Evolutionary conservation across 2,329 filamentous ascomycete species (phyloP), one percentile per base, ranked within the genome.

Genomic region (Trichophyton verrucosum): DNA sequence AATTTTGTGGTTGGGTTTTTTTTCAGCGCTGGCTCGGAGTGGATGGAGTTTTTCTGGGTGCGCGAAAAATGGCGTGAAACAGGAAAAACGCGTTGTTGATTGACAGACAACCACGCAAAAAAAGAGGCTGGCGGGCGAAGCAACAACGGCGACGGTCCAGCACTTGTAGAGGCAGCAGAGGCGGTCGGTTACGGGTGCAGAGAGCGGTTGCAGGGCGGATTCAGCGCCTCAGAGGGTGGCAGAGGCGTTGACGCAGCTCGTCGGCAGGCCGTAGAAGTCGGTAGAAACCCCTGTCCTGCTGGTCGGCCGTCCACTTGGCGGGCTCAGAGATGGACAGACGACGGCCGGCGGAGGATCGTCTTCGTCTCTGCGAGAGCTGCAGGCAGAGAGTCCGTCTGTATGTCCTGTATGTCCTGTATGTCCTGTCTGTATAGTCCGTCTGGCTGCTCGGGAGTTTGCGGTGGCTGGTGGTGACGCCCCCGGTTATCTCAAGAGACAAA

Each of bases 1-100:
- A 66, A 65, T 66, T 64, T 65, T 68, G 51, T 61, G 65, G 62
- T 71, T 68, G 68, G 65, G 36, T 33, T 63, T 65, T 61, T 61
- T 61, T 60, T 59, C 46, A 20, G 51, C 51, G 51, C 27, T 33
- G 51, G 51, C 51, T 38, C 27, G 51, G 51, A 55, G 51, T 55
- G 51, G 51, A 61, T 66, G 61, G 65, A 64, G 40, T 44, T 44
- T 63, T 60, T 63, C 61, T 65, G 64, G 62, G 64, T 65, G 63
- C 64, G 64, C 59, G 65, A 64, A 63, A 60, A 62, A 65, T 68
- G 65, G 66, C 66, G 65, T 66, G 66, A 67, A 63, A 66, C 65
- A 65, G 62, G 63, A 63, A 40, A 64, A 66, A 66, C 65, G 66
- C 64, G 64, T 61, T 62, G 56, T 57, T 81, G 82, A 44, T 6